A percentile compares a stretch with the other conserved stretches of the same genome.
These are phyloP conservation scores for Decorospora gaudefroyi DNA, from an alignment of 2,329 filamentous ascomycete genomes.

Conservation along the genomic window DNA sequence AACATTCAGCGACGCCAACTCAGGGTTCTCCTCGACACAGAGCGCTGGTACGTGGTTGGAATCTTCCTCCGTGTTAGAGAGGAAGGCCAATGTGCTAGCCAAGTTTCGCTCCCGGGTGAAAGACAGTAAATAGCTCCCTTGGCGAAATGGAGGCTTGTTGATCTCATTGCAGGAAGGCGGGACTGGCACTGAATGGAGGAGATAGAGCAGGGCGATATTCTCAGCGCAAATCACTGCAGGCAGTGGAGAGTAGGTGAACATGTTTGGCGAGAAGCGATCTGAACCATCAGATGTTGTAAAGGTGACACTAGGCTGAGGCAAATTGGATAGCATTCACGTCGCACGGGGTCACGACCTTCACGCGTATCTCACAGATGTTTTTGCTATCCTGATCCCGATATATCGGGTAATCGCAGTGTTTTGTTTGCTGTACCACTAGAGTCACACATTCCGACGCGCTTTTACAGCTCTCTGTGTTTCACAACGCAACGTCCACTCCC, in stretches of 20 bases:
- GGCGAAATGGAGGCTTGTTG: background rate
- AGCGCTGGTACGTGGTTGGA: constrained; percentile 1
- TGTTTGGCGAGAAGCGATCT: constrained; percentile 2
- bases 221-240: constrained; percentile 5
- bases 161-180: constrained; percentile 3
- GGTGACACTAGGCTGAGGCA: too few relatives aligned
- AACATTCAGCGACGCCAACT: background rate
- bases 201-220: constrained; percentile 3
- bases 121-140: background rate
- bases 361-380: too few relatives aligned
- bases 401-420: too few relatives aligned
- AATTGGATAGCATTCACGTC: too few relatives aligned
- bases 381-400: too few relatives aligned
- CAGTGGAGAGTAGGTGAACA: constrained; percentile 1
- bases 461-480: too few relatives aligned
- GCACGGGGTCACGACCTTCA: too few relatives aligned
- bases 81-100: constrained; percentile 5
- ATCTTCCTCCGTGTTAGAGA: constrained; percentile 2
- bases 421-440: too few relatives aligned
- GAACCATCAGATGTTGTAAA: background rate
- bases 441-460: too few relatives aligned
- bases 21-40: constrained; percentile 2
- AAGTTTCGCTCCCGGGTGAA: constrained; percentile 2
- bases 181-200: constrained; percentile 1
- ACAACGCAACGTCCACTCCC: too few relatives aligned